Evolutionary conservation across 2,329 filamentous ascomycete species (phyloP), one percentile per base, ranked within the genome.

Genomic region (Botrytis paeoniae): DNA sequence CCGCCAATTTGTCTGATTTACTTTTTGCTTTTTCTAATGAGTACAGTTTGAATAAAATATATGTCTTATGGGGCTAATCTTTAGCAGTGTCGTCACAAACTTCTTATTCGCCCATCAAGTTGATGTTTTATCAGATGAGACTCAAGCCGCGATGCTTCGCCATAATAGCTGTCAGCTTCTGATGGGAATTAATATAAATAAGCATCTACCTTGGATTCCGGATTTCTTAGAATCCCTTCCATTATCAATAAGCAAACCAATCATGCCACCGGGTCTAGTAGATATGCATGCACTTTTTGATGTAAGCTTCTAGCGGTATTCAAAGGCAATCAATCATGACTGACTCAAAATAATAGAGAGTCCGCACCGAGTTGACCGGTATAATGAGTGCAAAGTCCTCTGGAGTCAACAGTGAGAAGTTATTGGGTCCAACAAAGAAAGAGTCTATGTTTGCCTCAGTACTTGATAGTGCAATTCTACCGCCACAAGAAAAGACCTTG

Each of bases 371-470:
- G 39, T 29, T 74, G 16, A 39, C 22, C 9, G 16, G 22, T 45
- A 60, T 74, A 9, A 62, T 74, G 57, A 69, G 62, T 43, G 37
- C 64, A 9, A 74, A 69, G 25, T 51, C 45, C 6, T 74, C 63
- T 29, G 35, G 45, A 7, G 39, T n/a, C 22, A 18, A 41, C 2
- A 25, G 4, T 25, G 45, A 48, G 45, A 48, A 48, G 9, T 4
- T 43, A 29, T 18, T 62, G 10, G 63, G 45, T 18, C 63, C 68
- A 43, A 72, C 43, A 43, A 61, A 51, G 12, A 73, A 77, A 79
- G 59, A 74, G 74, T 79, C 77, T 6, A 76, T 79, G 41, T 79
- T 79, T 63, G 72, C 78, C 62, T 76, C 75, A 22, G 74, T 79
- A 20, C 66, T 79, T 9, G 59, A 76, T 10, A 35, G 29, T 60